Evolutionary conservation across 345 rosid genomes (phyloP), one percentile per base, ranked within the genome.

Genomic region (Lepidium aucheri): DNA sequence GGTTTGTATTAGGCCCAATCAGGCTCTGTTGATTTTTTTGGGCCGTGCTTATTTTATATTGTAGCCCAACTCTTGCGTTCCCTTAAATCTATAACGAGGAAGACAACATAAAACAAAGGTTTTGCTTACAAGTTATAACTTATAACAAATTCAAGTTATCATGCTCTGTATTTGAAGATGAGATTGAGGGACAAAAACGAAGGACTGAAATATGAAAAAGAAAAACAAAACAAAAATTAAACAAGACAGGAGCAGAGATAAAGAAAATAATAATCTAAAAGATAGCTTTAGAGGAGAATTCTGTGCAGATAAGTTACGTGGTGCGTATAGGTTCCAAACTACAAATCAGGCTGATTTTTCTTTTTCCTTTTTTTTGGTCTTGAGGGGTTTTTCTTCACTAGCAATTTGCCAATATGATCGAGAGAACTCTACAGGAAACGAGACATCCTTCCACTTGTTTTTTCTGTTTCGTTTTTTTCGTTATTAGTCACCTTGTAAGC

Each of bases 401-500:
- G 77, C 73, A 60, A 67, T 60, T 51, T 28, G 68, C 72, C 73
- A 66, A 66, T 49, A 66, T 51, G 63, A 73, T 51, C 26, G 45
- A 46, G 40, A 49, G 68, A 62, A 46, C 69, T 67, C 69, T 67
- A 61, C 65, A 74, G 13, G 58, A 46, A 46, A 67, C 57, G 28
- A 60, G 68, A 53, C 64, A 41, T 30, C 34, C 34, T 30, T 68
- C 60, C 70, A 41, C 41, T 41, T 55, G n/a, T 17, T 24, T 53
- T 24, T 53, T 24, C 3, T 26, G 30, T 26, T 26, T 26, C 5
- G 30, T 36, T 12, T 61, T 71, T 2, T 35, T 32, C 57, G 2
- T 30, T 47, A 70, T 83, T 67, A 89, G 60, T 95, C 99, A 33
- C 96, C 87, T 82, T 91, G 99, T 41, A 95, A 86, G 81, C 99